Base-by-base conservation (phyloP, 164 flowering plant genomes). In the Amborella trichopoda region DNA sequence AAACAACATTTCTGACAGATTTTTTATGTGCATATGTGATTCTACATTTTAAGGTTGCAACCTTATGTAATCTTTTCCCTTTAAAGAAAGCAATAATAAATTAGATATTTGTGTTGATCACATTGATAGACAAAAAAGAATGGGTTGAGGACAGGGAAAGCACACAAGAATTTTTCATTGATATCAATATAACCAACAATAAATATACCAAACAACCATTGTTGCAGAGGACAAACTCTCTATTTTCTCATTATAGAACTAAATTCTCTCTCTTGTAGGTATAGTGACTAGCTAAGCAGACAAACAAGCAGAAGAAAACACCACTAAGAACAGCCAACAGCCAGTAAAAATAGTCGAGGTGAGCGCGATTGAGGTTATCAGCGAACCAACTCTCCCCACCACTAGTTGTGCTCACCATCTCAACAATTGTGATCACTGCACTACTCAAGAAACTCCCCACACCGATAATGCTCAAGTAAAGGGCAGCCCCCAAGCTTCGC, bases 261-360 rank as follows among this genome's bases (percentile, higher is more conserved):
- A 49, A 22, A 54, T 3, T 1, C 23, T 5, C 16, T 50, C 41
- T 8, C 17, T 30, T 48, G 39, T 48, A 48, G 22, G 33, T 12
- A 32, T 16, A 48, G 23, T 8, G 24, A 30, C 33, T 28, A 23
- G 50, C 21, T 10, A 28, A 8, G 13, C 13, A 30, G 10, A 48
- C 6, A 21, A 26, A 48, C 33, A 48, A 30, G 16, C 24, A 19
- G 12, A 48, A 12, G 25, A 17, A 28, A 21, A 48, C 23, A 33
- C 6, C 4, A 5, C 56, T 50, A 3, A 61, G 52, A 9, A 60
- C 66, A n/a, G 60, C 56, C 38, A 61, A 54, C 17, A 61, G 28
- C 66, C 66, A 55, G 36, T 50, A 61, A 45, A 55, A 61, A 48
- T 55, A 61, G 32, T 55, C 66, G 3, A 55, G 49, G 34, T 55